phyloP scores from a whole-genome alignment of 1,284 basidiomycete genomes.

The Irpex sp. region DNA sequence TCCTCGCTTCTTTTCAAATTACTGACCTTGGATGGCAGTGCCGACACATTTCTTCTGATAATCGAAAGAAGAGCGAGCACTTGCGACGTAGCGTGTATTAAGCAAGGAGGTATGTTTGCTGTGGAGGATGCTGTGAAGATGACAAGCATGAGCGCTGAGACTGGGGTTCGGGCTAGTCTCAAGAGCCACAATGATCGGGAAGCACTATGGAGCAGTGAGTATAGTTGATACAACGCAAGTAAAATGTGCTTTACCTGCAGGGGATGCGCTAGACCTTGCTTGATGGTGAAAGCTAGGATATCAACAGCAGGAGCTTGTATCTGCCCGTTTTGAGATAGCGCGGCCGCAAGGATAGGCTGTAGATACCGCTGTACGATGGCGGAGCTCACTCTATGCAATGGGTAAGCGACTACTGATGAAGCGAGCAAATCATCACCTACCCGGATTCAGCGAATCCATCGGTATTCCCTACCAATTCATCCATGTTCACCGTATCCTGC shows the following conservation, averaged over 20 bases:
- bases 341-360: slow-evolving; percentile 74
- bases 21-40: slow-evolving; percentile 44
- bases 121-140: slow-evolving; percentile 79
- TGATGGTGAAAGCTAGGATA: slow-evolving; percentile 87
- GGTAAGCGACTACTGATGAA: too few species aligned
- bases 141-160: slow-evolving; percentile 72
- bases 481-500: slow-evolving; percentile 70
- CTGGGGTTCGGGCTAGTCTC: slow-evolving; percentile 71
- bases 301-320: slow-evolving; percentile 87
- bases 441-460: slow-evolving; percentile 93
- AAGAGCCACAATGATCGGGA: slow-evolving; percentile 89
- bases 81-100: slow-evolving; percentile 78
- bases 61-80: slow-evolving; percentile 74
- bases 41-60: slow-evolving; percentile 67
- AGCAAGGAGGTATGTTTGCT: slow-evolving; percentile 87
- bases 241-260: slow-evolving; percentile 51
- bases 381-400: slow-evolving; percentile 71
- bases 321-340: slow-evolving; percentile 61
- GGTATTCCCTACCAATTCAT: slow-evolving; percentile 90
- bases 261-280: slow-evolving; percentile 94
- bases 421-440: slow-evolving; percentile 38
- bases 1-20: background rate
- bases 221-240: background rate
- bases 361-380: slow-evolving; percentile 92
- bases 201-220: slow-evolving; percentile 50